Base-by-base conservation (phyloP, 805 yeast genomes). In the Blastobotrys chiropterorum region DNA sequence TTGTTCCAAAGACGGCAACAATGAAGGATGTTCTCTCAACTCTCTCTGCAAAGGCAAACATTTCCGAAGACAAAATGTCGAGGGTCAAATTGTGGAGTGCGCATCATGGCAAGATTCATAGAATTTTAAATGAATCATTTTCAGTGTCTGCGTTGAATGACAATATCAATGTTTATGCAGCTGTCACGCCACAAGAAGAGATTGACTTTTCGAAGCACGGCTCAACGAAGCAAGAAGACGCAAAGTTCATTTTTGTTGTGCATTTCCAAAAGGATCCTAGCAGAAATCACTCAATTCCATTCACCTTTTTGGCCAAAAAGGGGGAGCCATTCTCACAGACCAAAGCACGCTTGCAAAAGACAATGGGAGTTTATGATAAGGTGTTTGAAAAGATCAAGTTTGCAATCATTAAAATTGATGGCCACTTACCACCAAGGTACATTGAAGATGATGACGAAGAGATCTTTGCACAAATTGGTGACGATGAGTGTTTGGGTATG, bases 271-370 rank as follows among this genome's bases (percentile, higher is more conserved):
- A 85, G 59, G 86, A 83, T 41, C 73, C 83, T 21, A 76, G 73
- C 44, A 70, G 75, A 42, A 72, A 78, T 19, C 98, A 90, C 66
- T 90, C 96, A n/a, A 74, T 85, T 47, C 95, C 97, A 2, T 90
- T 90, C 64, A 70, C 86, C 7, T 87, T 90, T 64, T 78, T 80
- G n/a, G 67, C 86, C 4, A 74, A 79, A 46, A 83, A 86, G 6
- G 80, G 75, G 13, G 99, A 94, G 65, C 68, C 70, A 44, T 79
- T 86, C 45, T 63, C 67, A 2, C 81, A 78, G 11, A 84, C 95
- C 1, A 81, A 76, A 59, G 74, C 70, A 15, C 78, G 98, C 55
- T 71, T 94, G 55, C 84, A 84, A 62, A 74, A 73, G 55, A 77
- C 77, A 48, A 69, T 90, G 55, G 96, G 97, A 0, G 69, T 87